Conservation (phyloP, 352 stramenopile genomes). For the Globisporangium barbulae region DNA sequence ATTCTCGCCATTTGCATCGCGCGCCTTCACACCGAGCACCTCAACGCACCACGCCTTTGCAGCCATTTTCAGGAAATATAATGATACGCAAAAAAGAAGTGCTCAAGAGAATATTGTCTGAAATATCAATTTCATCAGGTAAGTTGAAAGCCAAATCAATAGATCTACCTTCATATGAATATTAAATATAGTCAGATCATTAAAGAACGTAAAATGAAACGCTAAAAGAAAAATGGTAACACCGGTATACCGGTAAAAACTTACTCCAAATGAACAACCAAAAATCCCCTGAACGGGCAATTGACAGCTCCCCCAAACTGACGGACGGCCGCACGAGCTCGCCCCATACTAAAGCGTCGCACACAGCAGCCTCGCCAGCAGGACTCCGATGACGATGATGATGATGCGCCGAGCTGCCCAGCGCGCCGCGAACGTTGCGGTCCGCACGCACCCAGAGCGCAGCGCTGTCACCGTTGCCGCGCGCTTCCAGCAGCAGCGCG, state of each 20-base stretch:
- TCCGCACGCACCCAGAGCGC: conserved; percentile 10
- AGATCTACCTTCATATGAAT: no score
- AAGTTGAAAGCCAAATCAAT: no score
- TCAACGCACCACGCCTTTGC: conserved; percentile 2
- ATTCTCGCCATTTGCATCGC: not conserved
- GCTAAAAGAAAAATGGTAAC: no score
- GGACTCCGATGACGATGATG: conserved; percentile 8
- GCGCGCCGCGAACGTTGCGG: conserved; percentile 21
- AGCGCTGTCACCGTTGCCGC: conserved; percentile 10
- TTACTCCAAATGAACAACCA: no score
- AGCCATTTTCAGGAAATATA: not conserved
- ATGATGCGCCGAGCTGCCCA: conserved; percentile 22
- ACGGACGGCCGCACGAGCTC: conserved; percentile 15
- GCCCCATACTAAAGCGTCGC: conserved; percentile 13
- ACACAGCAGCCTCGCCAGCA: not conserved
- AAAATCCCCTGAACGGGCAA: no score
- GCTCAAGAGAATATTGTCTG: no score
- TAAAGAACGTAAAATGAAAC: no score
- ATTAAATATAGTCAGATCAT: no score
- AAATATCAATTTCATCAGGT: no score
- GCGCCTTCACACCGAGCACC: not conserved
- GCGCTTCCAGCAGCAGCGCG: conserved; percentile 35
- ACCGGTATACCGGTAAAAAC: no score
- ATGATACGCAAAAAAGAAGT: not conserved
- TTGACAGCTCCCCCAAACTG: conserved; percentile 1